These are phyloP conservation scores for Chenopodium suecicum DNA, from an alignment of 148 eudicot species.

Conservation along the genomic window DNA sequence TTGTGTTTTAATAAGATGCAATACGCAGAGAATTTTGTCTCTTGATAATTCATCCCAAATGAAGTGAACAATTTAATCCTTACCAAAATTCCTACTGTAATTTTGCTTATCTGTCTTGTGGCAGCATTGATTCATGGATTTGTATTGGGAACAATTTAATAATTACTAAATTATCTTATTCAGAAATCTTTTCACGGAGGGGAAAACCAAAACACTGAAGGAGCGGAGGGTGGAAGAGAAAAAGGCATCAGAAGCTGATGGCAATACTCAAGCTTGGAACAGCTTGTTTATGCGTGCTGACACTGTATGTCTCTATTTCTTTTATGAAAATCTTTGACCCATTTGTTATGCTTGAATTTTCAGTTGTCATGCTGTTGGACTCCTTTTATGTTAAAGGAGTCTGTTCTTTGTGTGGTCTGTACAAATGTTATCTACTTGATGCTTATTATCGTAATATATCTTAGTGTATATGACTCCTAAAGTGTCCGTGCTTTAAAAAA, in stretches of 20 bases:
- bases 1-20: background rate
- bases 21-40: background rate
- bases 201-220: constrained; percentile 63
- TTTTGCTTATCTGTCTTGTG: background rate
- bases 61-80: too few relatives aligned
- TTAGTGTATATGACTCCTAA: background rate
- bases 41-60: background rate
- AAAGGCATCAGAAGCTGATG: constrained; percentile 82
- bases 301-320: constrained; percentile 55
- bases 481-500: background rate
- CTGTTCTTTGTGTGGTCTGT: background rate
- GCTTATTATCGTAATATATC: background rate
- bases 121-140: background rate
- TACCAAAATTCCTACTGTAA: background rate
- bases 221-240: constrained; percentile 63
- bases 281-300: constrained; percentile 89
- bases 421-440: background rate
- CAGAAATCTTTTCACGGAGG: constrained; percentile 37
- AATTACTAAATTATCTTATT: constrained; percentile 11
- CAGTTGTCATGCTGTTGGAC: background rate
- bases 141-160: background rate
- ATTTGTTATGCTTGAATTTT: background rate
- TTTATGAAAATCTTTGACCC: background rate
- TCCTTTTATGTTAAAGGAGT: background rate
- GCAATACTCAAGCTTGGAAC: constrained; percentile 88